Percentiles rank a stretch among this genome's conserved stretches.
Evolutionary conservation across 163 green algal species (phyloP).

Genomic region (Trebouxiophyceae sp.): DNA sequence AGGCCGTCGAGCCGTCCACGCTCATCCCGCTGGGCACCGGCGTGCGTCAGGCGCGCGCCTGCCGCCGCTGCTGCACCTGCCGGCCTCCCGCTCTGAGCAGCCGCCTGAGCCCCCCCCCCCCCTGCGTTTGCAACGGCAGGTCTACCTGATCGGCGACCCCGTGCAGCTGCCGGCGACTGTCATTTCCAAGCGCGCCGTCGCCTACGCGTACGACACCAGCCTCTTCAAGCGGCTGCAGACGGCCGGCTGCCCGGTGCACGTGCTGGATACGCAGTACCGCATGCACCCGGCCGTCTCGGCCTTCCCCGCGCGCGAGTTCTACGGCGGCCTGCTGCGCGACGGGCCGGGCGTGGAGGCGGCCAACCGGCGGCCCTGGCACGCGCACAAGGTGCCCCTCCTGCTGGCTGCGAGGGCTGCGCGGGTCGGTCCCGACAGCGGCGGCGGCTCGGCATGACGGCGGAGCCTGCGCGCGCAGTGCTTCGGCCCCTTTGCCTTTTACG

Average conservation of each 20-base stretch:
- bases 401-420: neutral
- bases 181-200: conserved; percentile 50
- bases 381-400: conserved; percentile 6
- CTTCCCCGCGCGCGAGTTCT: conserved; percentile 86
- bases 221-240: conserved; percentile 76
- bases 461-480: conserved; percentile 30
- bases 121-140: conserved; percentile 25
- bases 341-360: conserved; percentile 37
- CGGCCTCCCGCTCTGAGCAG: too few relatives aligned
- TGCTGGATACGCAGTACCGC: conserved; percentile 83
- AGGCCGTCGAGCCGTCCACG: conserved; percentile 81
- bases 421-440: neutral
- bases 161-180: conserved; percentile 85
- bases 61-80: neutral
- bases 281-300: conserved; percentile 88
- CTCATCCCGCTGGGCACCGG: conserved; percentile 76
- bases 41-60: conserved; percentile 50
- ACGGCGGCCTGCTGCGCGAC: conserved; percentile 60
- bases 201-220: conserved; percentile 53
- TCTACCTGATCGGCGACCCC: conserved; percentile 84
- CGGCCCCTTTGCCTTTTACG: conserved; percentile 69
- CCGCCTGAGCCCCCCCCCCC: too few relatives aligned
- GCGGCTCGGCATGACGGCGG: neutral
- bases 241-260: conserved; percentile 6
- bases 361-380: conserved; percentile 58